A percentile compares a stretch with the other conserved stretches of the same genome.
These are phyloP conservation scores for Lactifluus volemus DNA, from an alignment of 768 basidiomycete genomes.

Conservation along the genomic window DNA sequence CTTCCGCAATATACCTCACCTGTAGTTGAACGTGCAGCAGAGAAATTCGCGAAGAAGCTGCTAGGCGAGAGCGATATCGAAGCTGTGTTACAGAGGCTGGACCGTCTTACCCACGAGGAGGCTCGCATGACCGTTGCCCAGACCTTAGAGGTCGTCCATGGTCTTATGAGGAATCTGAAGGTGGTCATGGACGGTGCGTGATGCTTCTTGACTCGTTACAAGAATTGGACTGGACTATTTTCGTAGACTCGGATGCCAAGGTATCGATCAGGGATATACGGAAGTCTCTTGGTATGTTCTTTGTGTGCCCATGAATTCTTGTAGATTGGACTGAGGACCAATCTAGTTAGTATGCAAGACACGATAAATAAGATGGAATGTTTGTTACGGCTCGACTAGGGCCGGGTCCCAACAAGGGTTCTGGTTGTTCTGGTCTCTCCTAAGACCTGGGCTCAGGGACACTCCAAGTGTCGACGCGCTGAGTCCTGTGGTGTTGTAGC, in stretches of 20 bases:
- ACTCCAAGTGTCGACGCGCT: no score
- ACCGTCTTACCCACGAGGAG: slow-evolving; percentile 1
- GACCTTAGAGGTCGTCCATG: background rate
- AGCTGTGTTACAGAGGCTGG: background rate
- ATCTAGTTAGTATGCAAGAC: no score
- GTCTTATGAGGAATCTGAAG: background rate
- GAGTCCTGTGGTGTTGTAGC: no score
- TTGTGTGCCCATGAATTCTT: no score
- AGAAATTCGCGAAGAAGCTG: slow-evolving; percentile 2
- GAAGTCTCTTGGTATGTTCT: background rate
- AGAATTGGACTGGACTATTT: background rate
- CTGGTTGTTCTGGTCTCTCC: no score
- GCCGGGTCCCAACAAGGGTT: no score
- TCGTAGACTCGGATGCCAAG: background rate
- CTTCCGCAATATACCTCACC: background rate
- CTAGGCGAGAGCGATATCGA: background rate
- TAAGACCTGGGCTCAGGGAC: no score
- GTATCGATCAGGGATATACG: background rate
- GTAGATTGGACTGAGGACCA: no score
- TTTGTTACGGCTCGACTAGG: no score
- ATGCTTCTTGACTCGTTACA: background rate
- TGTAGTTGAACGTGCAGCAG: background rate
- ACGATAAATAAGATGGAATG: no score
- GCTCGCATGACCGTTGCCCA: background rate
- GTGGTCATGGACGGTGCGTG: background rate